Conservation (phyloP, 2,329 filamentous ascomycete genomes). For the Clonostachys solani region DNA sequence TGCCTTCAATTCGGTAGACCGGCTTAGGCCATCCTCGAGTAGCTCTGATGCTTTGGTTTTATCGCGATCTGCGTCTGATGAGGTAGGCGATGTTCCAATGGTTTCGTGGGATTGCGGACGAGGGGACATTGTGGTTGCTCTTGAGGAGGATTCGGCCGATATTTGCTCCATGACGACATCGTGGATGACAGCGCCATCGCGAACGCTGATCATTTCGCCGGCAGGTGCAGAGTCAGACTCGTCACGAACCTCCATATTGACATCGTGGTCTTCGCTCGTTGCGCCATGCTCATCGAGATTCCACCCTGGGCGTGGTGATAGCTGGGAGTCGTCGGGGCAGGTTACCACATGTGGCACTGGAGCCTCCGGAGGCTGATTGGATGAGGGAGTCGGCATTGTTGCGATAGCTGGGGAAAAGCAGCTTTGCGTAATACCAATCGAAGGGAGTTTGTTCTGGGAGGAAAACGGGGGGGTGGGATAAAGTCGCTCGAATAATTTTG, state of each 20-base stretch:
- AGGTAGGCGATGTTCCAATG: constrained; percentile 24
- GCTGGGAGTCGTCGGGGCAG: constrained; percentile 35
- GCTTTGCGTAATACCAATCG: background rate
- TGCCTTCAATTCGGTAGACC: background rate
- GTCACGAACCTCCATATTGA: background rate
- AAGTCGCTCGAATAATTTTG: too few species aligned
- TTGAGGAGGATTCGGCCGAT: constrained; percentile 22
- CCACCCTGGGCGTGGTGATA: background rate
- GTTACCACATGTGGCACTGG: constrained; percentile 31
- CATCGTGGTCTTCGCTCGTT: background rate
- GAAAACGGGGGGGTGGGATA: too few species aligned
- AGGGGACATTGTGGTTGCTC: constrained; percentile 38
- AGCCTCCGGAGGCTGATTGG: constrained; percentile 30
- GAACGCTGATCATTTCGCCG: constrained; percentile 10
- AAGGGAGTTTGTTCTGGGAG: too few species aligned
- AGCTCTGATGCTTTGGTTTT: constrained; percentile 21
- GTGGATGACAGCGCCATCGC: constrained; percentile 12
- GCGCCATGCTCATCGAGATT: background rate
- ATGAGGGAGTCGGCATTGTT: constrained; percentile 42
- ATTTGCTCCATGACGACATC: constrained; percentile 12
- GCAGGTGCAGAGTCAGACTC: background rate
- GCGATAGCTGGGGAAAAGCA: constrained; percentile 1
- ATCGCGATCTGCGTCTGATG: constrained; percentile 19
- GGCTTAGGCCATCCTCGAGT: background rate
- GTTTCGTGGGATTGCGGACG: constrained; percentile 27